Percentiles rank a stretch among this genome's conserved stretches.
phyloP scores from a whole-genome alignment of 140 eudicot genomes.

The Cichorium intybus region DNA sequence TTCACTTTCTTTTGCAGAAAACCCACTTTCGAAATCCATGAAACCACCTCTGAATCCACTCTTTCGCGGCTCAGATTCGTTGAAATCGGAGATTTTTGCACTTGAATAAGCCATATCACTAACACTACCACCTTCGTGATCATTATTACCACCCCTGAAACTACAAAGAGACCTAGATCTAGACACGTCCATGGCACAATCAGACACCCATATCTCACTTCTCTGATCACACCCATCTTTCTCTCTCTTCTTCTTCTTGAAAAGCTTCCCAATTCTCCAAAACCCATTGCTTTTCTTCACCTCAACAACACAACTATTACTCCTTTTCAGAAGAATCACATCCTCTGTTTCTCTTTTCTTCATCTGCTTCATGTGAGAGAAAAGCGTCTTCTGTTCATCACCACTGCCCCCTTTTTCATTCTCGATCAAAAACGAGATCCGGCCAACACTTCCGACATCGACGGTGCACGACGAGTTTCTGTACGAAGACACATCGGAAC shows the following conservation, averaged over 20 bases:
- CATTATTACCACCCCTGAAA: conserved; percentile 41
- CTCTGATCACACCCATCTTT: conserved; percentile 45
- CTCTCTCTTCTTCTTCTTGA: conserved; percentile 41
- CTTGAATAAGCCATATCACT: conserved; percentile 63
- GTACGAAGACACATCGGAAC: conserved; percentile 68
- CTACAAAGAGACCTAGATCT: conserved; percentile 64
- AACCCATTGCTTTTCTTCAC: conserved; percentile 42
- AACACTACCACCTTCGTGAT: conserved; percentile 46
- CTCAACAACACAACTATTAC: conserved; percentile 44
- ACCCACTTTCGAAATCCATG: conserved; percentile 38
- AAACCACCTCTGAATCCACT: conserved; percentile 46
- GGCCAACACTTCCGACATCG: conserved; percentile 68
- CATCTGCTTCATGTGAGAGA: conserved; percentile 29
- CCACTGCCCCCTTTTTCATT: conserved; percentile 47
- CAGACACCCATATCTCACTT: conserved; percentile 34
- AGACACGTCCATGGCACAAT: conserved; percentile 42
- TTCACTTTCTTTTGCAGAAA: conserved; percentile 56
- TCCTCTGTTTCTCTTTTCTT: conserved; percentile 38
- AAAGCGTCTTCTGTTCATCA: conserved; percentile 26
- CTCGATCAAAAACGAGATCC: conserved; percentile 80
- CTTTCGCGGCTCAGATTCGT: conserved; percentile 50
- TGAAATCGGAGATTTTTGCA: conserved; percentile 77
- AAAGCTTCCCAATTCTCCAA: conserved; percentile 42
- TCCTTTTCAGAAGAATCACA: conserved; percentile 37
- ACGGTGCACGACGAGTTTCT: conserved; percentile 62